Base-by-base conservation (phyloP, 768 basidiomycete genomes). In the Suillus occidentalis region DNA sequence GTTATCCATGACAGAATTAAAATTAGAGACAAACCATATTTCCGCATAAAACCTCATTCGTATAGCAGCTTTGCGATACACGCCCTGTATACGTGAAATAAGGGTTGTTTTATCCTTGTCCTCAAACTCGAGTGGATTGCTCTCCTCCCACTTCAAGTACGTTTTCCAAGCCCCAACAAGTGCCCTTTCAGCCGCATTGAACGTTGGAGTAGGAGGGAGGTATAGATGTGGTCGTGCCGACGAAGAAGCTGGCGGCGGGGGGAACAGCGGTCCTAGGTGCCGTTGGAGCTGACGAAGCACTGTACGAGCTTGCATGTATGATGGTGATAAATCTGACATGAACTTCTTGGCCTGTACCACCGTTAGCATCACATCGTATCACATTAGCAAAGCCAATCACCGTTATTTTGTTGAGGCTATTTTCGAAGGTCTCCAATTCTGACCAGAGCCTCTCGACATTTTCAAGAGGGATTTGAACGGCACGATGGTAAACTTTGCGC, bases 1-100 rank as follows among this genome's bases (percentile, higher is more conserved):
- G 55, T 18, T 67, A 55, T 36, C 50, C 18, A 66, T 50, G 60
- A 64, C 37, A 65, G 43, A 2, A 18, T 42, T 22, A 34, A 43
- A 56, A 53, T 18, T 40, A 28, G 28, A 40, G 53, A 72, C 83
- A 57, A 68, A 94, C 97, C 97, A 98, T 63, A 98, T 89, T 77
- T 99, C 97, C 4, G 92, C 89, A 75, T 91, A 97, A 78, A 92
- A 99, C 50, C 97, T 83, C 93, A 98, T 93, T 64, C 92, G 87
- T 58, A 92, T 89, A 58, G 97, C 81, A 12, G 95, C 95, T 77
- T 97, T 95, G 68, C 90, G 84, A 74, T 97, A 94, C 22, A 93
- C 92, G 53, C 89, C 87, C 71, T 89, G 87, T 13, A 99, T 82
- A 31, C 97, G 84, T 6, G 81, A 83, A 57, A 89, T 82, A 45